Conservation (phyloP, 2,329 filamentous ascomycete genomes). For the Penicillium crustosum region DNA sequence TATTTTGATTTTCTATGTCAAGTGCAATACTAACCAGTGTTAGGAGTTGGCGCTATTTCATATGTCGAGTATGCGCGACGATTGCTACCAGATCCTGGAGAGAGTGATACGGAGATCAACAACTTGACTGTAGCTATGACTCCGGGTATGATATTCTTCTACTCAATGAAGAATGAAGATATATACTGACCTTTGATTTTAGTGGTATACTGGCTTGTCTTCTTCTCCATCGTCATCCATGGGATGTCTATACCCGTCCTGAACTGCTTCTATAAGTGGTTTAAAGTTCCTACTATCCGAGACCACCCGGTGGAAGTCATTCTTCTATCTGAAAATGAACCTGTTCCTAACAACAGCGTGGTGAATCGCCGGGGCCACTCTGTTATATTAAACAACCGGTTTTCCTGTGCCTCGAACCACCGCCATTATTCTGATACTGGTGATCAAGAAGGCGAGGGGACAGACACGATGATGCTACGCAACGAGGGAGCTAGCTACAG, state of each 20-base stretch:
- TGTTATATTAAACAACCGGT: conserved; percentile 38
- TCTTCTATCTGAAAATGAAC: conserved; percentile 37
- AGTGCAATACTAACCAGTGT: background rate
- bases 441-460: background rate
- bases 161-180: too few relatives aligned
- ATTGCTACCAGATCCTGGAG: conserved; percentile 44
- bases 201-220: conserved; percentile 50
- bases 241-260: conserved; percentile 41
- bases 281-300: conserved; percentile 31
- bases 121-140: conserved; percentile 42
- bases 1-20: background rate
- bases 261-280: conserved; percentile 33
- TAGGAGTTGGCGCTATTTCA: conserved; percentile 47
- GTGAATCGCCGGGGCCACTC: conserved; percentile 30
- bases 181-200: conserved; percentile 1
- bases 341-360: conserved; percentile 37
- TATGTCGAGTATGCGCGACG: conserved; percentile 49
- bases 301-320: conserved; percentile 38
- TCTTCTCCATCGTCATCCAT: conserved; percentile 44
- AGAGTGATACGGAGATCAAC: conserved; percentile 44
- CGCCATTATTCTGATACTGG: background rate
- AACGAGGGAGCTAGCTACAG: background rate
- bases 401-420: conserved; percentile 24
- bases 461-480: conserved; percentile 10
- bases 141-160: conserved; percentile 30